These are phyloP conservation scores for Podospora appendiculata DNA, from an alignment of 495 filamentous ascomycete species.

Conservation along the genomic window DNA sequence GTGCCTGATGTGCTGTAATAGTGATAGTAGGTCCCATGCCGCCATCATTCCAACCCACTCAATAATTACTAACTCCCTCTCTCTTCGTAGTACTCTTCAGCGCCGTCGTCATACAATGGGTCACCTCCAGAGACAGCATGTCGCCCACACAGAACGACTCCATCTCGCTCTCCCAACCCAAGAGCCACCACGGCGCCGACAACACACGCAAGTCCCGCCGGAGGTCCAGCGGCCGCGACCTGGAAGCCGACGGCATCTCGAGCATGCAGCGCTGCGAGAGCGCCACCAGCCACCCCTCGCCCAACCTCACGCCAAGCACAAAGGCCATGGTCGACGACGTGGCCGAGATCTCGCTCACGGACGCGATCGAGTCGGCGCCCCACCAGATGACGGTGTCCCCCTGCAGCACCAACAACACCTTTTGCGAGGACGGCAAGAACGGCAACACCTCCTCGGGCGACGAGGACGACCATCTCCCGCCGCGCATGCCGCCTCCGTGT, in stretches of 20 bases:
- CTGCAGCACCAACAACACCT: background rate
- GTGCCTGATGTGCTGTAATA: conserved; percentile 50
- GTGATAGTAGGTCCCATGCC: conserved; percentile 37
- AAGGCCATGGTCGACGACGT: conserved; percentile 14
- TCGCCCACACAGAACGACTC: conserved; percentile 9
- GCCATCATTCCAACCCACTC: background rate
- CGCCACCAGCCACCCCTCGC: conserved; percentile 1
- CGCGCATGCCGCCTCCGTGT: background rate
- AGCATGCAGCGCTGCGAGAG: background rate
- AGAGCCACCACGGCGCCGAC: background rate
- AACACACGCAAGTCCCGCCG: background rate
- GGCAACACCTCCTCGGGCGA: background rate
- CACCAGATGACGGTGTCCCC: background rate
- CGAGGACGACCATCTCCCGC: background rate
- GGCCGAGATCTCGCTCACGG: conserved; percentile 11
- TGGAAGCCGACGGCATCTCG: background rate
- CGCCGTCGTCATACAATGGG: conserved; percentile 45
- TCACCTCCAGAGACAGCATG: conserved; percentile 40
- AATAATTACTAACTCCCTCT: background rate
- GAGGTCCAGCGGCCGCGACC: background rate
- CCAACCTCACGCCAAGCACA: conserved; percentile 7
- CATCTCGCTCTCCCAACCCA: conserved; percentile 6
- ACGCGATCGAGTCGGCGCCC: background rate
- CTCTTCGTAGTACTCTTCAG: conserved; percentile 39
- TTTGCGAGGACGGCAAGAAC: background rate